Evolutionary conservation across 2,329 filamentous ascomycete species (phyloP).

Genomic region (Ceratocystis diversiconidia): DNA sequence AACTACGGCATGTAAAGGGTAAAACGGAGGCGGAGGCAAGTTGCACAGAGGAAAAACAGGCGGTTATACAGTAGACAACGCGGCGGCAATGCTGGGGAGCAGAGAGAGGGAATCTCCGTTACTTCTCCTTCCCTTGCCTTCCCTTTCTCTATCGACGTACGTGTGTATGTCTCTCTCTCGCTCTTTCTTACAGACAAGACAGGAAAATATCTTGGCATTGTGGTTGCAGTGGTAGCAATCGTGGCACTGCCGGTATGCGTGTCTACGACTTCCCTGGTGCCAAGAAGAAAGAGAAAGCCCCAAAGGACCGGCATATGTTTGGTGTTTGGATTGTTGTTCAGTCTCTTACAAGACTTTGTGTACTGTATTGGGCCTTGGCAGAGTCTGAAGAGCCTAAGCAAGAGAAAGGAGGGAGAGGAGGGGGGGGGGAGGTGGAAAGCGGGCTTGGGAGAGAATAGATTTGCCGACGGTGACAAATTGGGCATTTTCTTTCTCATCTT

Average conservation of each 20-base stretch:
- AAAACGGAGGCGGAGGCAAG: not conserved
- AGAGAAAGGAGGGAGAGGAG: not conserved
- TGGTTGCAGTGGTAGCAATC: not conserved
- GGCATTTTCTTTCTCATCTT: not conserved
- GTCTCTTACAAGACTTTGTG: conserved; percentile 2
- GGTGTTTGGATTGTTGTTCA: conserved; percentile 3
- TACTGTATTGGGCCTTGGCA: not conserved
- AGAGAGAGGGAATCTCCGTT: not conserved
- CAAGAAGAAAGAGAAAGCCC: conserved; percentile 1
- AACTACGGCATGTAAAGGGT: not conserved
- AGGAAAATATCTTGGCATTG: not conserved
- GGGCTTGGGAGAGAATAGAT: no score
- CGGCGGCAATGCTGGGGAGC: not conserved
- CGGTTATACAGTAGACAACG: not conserved
- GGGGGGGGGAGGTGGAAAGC: not conserved
- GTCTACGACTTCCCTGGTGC: conserved; percentile 3
- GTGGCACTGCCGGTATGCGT: conserved; percentile 3
- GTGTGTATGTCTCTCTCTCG: no score
- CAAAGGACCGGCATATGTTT: conserved; percentile 2
- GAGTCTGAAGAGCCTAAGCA: not conserved
- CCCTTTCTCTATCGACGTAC: not conserved
- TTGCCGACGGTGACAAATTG: no score
- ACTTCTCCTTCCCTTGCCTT: not conserved
- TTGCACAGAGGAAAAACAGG: conserved; percentile 1
- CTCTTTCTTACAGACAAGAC: not conserved